Evolutionary conservation across 306 rosid species (phyloP), one percentile per base, ranked within the genome.

Genomic region (Astragalus membranaceus): DNA sequence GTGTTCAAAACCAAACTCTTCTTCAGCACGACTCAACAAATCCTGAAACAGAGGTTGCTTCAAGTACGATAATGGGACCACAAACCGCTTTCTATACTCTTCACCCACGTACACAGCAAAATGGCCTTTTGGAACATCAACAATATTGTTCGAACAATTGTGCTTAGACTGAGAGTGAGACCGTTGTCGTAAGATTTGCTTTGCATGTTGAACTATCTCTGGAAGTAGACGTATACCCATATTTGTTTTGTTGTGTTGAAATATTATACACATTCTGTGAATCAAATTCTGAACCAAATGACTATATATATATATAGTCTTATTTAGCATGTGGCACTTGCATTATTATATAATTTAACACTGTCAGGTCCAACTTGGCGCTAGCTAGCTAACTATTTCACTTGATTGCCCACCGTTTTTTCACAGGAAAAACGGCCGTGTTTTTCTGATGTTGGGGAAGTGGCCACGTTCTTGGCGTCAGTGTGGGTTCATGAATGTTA

Each of bases 51-150:
- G 10, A 23, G 84, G 89, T 11, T 79, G 69, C 68, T 76, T 82
- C 84, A 82, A 79, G 69, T 76, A 79, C 6, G 72, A 76, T 20
- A 82, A 63, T 41, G 89, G 84, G 23, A 82, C 83, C 76, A 82
- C 86, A 41, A 81, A 85, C 20, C 86, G 35, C 64, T 60, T 71
- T 44, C 14, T 69, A 35, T 43, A 41, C 29, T 56, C 17, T 7
- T 76, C 79, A 4, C 81, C 81, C 8, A 84, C 83, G 26, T 84
- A 84, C 13, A 84, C 78, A 1, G 78, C 81, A 14, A 84, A 84
- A 78, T 84, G 88, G 4, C 79, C 88, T 33, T 67, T 81, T 29
- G 85, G 88, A 6, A 81, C 81, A 62, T 71, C 64, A 10, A 41
- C 2, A 0, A 17, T 13, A 23, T 44, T 64, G 0, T 48, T 9